Evolutionary conservation across 306 rosid species (phyloP), one percentile per base, ranked within the genome.

Genomic region (Sindora glabra): DNA sequence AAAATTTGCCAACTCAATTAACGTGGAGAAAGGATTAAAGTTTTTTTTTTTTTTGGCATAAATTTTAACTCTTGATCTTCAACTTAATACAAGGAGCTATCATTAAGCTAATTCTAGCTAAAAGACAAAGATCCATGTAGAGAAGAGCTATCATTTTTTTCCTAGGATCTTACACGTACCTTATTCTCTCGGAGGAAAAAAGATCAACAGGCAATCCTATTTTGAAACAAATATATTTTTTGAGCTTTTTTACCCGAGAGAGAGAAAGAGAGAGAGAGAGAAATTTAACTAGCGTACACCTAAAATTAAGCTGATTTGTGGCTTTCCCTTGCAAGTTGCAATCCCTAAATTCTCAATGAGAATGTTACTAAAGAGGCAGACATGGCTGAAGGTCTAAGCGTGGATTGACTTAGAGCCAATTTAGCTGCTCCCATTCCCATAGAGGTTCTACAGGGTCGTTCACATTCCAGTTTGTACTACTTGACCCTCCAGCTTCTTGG

Each of bases 391-490:
- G 56, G 48, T 59, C 42, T 41, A 23, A 26, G 16, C 62, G 22
- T 41, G 32, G 33, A n/a, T 42, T 51, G 63, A 52, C 7, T 76
- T 49, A 72, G 10, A 49, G 59, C 56, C 83, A 76, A 37, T 74
- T 68, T 10, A 83, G 62, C 46, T 77, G 72, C 15, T 72, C 95
- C 86, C 74, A 69, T 5, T 81, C 90, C 90, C 82, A 83, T 0
- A 64, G 37, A 12, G 81, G 74, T 25, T 80, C 40, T 26, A 59
- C 47, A 19, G 34, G 69, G 10, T 60, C 59, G 54, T 68, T 48
- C 27, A 51, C 32, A 46, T 39, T 71, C 82, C 58, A 70, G 23
- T 73, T 49, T 29, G n/a, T 23, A 53, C 25, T 44, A 27, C 44
- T 77, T 16, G 76, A 64, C 8, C 73, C 78, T 46, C 62, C 76